Evolutionary conservation across 768 basidiomycete species (phyloP), one percentile per base, ranked within the genome.

Genomic region (Mycena rosella): DNA sequence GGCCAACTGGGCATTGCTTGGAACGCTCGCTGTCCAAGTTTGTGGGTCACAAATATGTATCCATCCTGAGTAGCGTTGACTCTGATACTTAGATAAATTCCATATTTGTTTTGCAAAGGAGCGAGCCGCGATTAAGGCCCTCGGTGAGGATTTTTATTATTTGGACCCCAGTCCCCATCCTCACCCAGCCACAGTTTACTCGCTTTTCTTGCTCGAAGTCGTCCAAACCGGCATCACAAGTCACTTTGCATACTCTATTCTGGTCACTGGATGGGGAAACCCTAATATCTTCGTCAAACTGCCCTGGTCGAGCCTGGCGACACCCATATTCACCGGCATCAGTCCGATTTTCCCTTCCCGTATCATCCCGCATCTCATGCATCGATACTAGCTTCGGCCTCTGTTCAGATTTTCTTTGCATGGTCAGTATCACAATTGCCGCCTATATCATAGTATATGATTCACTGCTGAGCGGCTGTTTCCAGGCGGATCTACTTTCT

Each of bases 201-300:
- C 56, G 29, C 22, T 71, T 18, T 68, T 74, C 29, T 17, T 60
- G 3, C 73, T 76, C 22, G 72, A 76, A 26, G 30, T 68, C 17
- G 56, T 65, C 13, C 71, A 76, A 49, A 75, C 75, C 5, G 71
- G 63, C 0, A 54, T 73, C n/a, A 56, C 69, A 5, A 71, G 73
- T 1, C 67, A 74, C 24, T 69, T 64, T 56, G 68, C 75, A 0
- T 76, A 70, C 70, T 56, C 30, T 5, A 59, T 66, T 15, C 67
- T 74, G 15, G 70, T 73, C 20, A 24, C 52, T 26, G 36, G 62
- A 38, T 76, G 74, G 74, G 70, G 70, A 3, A 62, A 73, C 53
- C 65, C 71, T 18, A 29, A 17, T 10, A 53, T 55, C 1, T 72
- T 76, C 17, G 22, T 45, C 5, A 52, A 60, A 7, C 58, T 70